Conservation (phyloP, 2,329 filamentous ascomycete genomes). For the Atkinsonella hypoxylon region DNA sequence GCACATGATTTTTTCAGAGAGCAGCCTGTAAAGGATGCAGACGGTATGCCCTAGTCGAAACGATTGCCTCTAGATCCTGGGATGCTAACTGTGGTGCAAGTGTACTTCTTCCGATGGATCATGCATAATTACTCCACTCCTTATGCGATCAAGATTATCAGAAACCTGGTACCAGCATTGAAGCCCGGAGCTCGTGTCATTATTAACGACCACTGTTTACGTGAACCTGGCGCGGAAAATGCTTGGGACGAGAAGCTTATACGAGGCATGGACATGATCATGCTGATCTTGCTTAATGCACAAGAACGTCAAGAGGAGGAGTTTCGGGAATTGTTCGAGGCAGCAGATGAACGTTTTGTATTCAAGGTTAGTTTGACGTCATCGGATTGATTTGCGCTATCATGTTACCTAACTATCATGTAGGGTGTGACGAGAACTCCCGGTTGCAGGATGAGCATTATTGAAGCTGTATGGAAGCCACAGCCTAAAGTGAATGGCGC, state of each 20-base stretch:
- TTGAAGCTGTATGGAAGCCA: constrained; percentile 35
- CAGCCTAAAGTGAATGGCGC: background rate
- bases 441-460: constrained; percentile 34
- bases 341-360: constrained; percentile 28
- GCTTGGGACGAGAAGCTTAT: constrained; percentile 35
- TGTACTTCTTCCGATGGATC: constrained; percentile 49
- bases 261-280: constrained; percentile 38
- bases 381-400: background rate
- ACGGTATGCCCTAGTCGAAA: constrained; percentile 25
- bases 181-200: constrained; percentile 39
- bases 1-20: constrained; percentile 46
- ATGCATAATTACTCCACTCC: constrained; percentile 49
- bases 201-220: constrained; percentile 34
- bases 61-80: background rate
- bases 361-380: constrained; percentile 23
- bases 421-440: constrained; percentile 28
- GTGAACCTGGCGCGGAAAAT: constrained; percentile 25
- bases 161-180: constrained; percentile 39
- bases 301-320: constrained; percentile 36
- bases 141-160: constrained; percentile 35
- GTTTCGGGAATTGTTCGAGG: constrained; percentile 31
- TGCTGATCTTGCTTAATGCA: constrained; percentile 39
- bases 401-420: background rate
- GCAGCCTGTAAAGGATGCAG: constrained; percentile 40
- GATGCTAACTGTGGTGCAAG: constrained; percentile 12